Conservation (phyloP, 306 rosid genomes). For the Dalbergia oliveri region DNA sequence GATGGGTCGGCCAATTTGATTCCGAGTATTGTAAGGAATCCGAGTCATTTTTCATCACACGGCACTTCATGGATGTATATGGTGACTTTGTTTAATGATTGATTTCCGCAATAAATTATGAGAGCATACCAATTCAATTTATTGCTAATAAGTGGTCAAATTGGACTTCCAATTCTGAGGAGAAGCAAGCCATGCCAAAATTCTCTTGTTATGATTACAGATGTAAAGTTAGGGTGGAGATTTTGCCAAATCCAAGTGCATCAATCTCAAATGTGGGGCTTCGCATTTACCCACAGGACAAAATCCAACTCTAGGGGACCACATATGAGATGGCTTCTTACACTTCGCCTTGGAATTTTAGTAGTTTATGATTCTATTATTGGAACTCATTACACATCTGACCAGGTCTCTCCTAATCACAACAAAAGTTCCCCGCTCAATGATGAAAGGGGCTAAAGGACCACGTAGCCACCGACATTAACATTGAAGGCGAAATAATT, state of each 20-base stretch:
- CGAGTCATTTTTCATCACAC: slow-evolving; percentile 39
- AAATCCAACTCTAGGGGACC: neutral
- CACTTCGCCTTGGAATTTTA: neutral
- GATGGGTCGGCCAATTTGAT: slow-evolving; percentile 45
- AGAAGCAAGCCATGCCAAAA: slow-evolving; percentile 12
- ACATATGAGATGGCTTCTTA: slow-evolving; percentile 9
- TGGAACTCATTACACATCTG: slow-evolving; percentile 42
- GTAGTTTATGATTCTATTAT: slow-evolving; percentile 6
- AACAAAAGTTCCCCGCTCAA: slow-evolving; percentile 40
- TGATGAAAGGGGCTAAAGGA: slow-evolving; percentile 24
- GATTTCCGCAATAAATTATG: neutral
- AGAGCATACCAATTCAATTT: neutral
- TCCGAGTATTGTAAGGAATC: slow-evolving; percentile 39
- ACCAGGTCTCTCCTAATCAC: slow-evolving; percentile 30
- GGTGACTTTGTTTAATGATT: slow-evolving; percentile 25
- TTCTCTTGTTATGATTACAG: neutral
- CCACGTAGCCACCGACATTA: slow-evolving; percentile 20
- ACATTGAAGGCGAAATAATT: slow-evolving; percentile 23
- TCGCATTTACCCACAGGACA: slow-evolving; percentile 20
- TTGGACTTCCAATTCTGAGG: slow-evolving; percentile 22
- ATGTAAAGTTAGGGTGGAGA: slow-evolving; percentile 15
- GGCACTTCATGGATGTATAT: slow-evolving; percentile 38
- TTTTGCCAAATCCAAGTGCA: slow-evolving; percentile 13
- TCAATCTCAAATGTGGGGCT: slow-evolving; percentile 31
- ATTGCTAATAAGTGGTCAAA: neutral